Percentiles rank a stretch among this genome's conserved stretches.
Evolutionary conservation across 2,329 filamentous ascomycete genomes (phyloP).

Genomic region (Microdochium paspali): DNA sequence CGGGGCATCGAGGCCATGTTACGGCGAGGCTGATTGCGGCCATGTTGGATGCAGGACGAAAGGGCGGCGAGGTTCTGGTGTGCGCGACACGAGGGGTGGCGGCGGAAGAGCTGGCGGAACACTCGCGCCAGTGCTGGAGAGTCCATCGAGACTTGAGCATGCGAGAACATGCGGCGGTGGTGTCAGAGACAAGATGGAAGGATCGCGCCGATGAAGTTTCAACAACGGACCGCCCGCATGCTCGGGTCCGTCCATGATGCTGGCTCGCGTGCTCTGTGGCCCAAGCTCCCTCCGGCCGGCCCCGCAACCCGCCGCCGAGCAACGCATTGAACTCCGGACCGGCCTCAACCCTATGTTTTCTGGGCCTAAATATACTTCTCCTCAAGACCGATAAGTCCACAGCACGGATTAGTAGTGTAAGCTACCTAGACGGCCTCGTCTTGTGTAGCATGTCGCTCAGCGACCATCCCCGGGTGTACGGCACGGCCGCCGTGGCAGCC

Average conservation of each 20-base stretch:
- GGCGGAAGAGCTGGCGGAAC: slow-evolving; percentile 74
- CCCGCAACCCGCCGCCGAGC: not conserved
- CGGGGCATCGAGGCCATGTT: slow-evolving; percentile 14
- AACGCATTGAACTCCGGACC: not conserved
- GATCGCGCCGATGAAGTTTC: not conserved
- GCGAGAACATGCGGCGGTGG: not conserved
- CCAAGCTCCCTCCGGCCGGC: slow-evolving; percentile 10
- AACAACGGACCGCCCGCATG: too few relatives aligned
- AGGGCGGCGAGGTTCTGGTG: slow-evolving; percentile 31
- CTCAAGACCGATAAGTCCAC: too few relatives aligned
- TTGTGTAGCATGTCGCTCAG: slow-evolving; percentile 42
- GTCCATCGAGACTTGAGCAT: slow-evolving; percentile 51
- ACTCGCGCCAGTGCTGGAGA: slow-evolving; percentile 68
- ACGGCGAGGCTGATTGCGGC: slow-evolving; percentile 24
- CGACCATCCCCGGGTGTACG: slow-evolving; percentile 52
- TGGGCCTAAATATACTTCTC: too few relatives aligned
- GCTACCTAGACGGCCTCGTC: not conserved
- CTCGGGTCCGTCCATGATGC: not conserved
- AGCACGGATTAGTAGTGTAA: not conserved
- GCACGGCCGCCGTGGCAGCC: slow-evolving; percentile 54
- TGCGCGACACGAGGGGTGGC: slow-evolving; percentile 56
- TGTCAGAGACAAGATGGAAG: not conserved
- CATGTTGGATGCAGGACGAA: slow-evolving; percentile 27
- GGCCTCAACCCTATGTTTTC: too few relatives aligned
- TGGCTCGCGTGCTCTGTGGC: slow-evolving; percentile 4